phyloP scores from a whole-genome alignment of 441 rosid species.

The Syzygium syzygioides region DNA sequence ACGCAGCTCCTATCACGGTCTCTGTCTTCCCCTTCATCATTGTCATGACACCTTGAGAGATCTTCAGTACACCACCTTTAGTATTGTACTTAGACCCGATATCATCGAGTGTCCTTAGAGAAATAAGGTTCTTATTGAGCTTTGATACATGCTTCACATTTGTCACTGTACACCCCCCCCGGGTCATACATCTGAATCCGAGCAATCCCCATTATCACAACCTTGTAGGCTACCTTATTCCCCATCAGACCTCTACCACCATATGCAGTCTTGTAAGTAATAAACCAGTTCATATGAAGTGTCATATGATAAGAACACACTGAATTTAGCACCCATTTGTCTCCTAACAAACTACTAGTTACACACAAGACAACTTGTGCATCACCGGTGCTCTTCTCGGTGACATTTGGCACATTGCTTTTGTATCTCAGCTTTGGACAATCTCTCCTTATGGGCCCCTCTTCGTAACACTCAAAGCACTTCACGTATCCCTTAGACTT shows the following conservation, averaged over 20 bases:
- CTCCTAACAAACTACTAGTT: neutral
- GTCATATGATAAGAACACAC: neutral
- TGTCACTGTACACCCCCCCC: neutral
- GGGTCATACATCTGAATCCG: fast-evolving
- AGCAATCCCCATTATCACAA: too few relatives aligned
- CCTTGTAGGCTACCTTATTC: neutral
- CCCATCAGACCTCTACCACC: neutral
- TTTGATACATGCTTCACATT: fast-evolving
- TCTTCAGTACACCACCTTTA: neutral
- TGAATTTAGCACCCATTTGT: too few relatives aligned
- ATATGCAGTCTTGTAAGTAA: too few relatives aligned
- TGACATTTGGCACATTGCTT: too few relatives aligned
- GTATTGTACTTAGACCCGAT: fast-evolving
- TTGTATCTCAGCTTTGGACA: too few relatives aligned
- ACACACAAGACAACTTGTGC: fast-evolving
- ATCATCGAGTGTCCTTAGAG: neutral
- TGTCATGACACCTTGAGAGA: neutral
- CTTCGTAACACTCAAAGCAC: too few relatives aligned
- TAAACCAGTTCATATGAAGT: too few relatives aligned
- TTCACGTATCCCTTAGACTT: too few relatives aligned
- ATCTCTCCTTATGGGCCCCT: too few relatives aligned
- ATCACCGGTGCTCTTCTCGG: neutral
- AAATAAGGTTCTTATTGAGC: neutral
- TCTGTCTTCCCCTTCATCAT: neutral
- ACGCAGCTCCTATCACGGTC: fast-evolving